These are phyloP conservation scores for Lentinula sp. DNA, from an alignment of 768 basidiomycete species.

Conservation along the genomic window DNA sequence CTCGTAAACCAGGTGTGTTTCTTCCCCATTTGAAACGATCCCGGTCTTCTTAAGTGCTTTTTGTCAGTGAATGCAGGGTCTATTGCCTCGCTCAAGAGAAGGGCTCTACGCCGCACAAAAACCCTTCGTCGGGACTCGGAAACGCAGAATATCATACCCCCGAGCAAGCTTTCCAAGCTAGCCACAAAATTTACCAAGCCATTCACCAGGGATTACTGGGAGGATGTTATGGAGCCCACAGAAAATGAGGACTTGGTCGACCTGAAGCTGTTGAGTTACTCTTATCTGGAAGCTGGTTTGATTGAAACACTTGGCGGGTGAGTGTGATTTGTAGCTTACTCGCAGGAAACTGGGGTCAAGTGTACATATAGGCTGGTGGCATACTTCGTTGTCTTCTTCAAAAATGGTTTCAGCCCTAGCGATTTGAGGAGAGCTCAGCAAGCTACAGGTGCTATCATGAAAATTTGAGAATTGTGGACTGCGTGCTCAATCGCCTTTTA, in stretches of 20 bases:
- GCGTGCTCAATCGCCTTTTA: conserved; percentile 10
- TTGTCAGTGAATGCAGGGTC: conserved; percentile 50
- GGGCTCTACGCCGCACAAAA: conserved; percentile 51
- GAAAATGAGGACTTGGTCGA: conserved; percentile 62
- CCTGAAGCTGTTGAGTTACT: conserved; percentile 53
- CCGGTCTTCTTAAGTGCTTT: neutral
- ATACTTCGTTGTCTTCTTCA: conserved; percentile 64
- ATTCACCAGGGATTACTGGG: conserved; percentile 57
- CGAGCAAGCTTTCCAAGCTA: conserved; percentile 33
- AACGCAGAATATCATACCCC: conserved; percentile 35
- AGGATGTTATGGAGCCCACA: conserved; percentile 43
- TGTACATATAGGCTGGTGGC: conserved; percentile 38
- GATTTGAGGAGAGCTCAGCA: conserved; percentile 49
- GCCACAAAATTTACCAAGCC: conserved; percentile 38
- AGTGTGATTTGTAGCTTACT: conserved; percentile 16
- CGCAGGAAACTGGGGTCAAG: neutral
- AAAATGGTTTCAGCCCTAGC: conserved; percentile 52
- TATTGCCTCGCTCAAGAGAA: conserved; percentile 45
- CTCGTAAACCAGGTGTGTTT: conserved; percentile 54
- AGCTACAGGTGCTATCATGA: neutral
- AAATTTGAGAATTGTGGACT: neutral
- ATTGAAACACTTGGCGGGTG: conserved; percentile 55
- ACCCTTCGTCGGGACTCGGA: conserved; percentile 50
- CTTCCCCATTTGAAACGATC: neutral
- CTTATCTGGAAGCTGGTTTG: conserved; percentile 60